Base-by-base conservation (phyloP, 2,329 filamentous ascomycete species). In the Colletotrichum endophyticum region DNA sequence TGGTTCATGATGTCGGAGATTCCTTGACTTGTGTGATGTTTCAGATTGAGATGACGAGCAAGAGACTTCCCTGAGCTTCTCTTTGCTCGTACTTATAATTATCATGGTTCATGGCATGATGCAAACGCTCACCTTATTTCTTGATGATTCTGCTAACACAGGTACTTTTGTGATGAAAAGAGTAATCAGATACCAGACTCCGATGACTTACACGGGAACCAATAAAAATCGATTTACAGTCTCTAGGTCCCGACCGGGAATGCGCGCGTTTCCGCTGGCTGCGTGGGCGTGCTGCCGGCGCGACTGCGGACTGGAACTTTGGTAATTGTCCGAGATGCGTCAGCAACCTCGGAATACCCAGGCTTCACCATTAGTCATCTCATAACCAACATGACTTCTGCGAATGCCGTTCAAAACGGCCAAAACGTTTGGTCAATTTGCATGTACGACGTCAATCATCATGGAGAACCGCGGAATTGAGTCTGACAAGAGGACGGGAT, bases 221-320 rank as follows among this genome's bases (percentile, higher is more conserved):
- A 64, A 64, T 64, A 36, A 13, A 16, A 12, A 11, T 30, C 12
- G 16, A n/a, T 34, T 27, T 39, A 32, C 32, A 25, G 16, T 15
- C 16, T 2, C n/a, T n/a, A 22, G 19, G n/a, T 59, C 67, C 25
- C 39, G 16, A 16, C n/a, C 75, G 79, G 79, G 79, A 77, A 77
- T 39, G 73, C 79, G 79, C 79, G 79, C 76, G 77, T 73, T 73
- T 79, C 77, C 79, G 74, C 12, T 22, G 56, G 39, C 32, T 49
- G 57, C 44, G 44, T n/a, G n/a, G n/a, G n/a, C n/a, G 44, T 53
- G 7, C 30, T 39, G 28, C 30, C 64, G 56, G 66, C 49, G 28
- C 22, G 59, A 69, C n/a, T 16, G n/a, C 66, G 66, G 53, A 69
- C 53, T 61, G 66, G n/a, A 27, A 32, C 25, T 34, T 34, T 28